Conservation (phyloP, 257 asterid species). For the Haberlea rhodopensis region DNA sequence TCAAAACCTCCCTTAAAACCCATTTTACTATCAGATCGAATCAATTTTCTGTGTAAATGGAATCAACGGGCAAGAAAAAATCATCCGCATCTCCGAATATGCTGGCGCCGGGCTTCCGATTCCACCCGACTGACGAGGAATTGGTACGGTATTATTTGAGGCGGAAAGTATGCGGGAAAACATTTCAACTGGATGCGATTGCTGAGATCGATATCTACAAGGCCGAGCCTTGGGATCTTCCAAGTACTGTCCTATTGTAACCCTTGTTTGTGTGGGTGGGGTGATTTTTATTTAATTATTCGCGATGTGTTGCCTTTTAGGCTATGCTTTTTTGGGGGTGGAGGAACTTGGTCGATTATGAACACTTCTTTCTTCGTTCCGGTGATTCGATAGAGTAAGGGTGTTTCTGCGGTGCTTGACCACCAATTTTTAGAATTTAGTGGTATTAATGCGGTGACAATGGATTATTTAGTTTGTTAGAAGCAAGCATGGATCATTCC, state of each 20-base stretch:
- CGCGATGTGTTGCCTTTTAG: background rate
- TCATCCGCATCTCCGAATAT: slow-evolving; percentile 13
- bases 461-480: too few species aligned
- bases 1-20: too few species aligned
- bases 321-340: background rate
- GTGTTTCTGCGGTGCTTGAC: background rate
- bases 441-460: too few species aligned
- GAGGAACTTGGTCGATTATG: background rate
- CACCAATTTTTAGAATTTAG: background rate
- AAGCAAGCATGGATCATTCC: background rate
- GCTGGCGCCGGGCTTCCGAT: slow-evolving; percentile 52
- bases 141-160: slow-evolving; percentile 49
- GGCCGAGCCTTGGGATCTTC: slow-evolving; percentile 62
- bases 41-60: background rate
- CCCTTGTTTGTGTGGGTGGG: background rate
- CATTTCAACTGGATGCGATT: slow-evolving; percentile 43
- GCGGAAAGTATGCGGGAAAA: slow-evolving; percentile 37
- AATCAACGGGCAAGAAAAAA: background rate
- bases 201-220: slow-evolving; percentile 54
- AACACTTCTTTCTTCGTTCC: too few species aligned
- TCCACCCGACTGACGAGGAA: slow-evolving; percentile 61
- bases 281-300: too few species aligned
- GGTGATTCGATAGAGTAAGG: background rate
- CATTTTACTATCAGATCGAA: too few species aligned
- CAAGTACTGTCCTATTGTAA: slow-evolving; percentile 28